These are phyloP conservation scores for Hydnomerulius pinastri DNA, from an alignment of 768 basidiomycete species.

Conservation along the genomic window DNA sequence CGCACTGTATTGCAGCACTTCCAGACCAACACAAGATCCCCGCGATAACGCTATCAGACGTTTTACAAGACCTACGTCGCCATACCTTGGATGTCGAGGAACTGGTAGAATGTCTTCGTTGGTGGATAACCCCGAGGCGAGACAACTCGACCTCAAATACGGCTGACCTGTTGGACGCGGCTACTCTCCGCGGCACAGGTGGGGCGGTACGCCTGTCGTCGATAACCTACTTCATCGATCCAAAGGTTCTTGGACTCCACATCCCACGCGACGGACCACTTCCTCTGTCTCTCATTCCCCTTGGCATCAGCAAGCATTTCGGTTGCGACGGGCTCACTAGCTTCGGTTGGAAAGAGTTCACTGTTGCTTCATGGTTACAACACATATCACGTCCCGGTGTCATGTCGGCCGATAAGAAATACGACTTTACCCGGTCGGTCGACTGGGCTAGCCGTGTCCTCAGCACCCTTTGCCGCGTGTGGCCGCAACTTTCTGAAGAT, in stretches of 20 bases:
- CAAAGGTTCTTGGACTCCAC: conserved; percentile 46
- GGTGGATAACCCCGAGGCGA: conserved; percentile 63
- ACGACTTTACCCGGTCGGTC: conserved; percentile 63
- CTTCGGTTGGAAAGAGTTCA: conserved; percentile 79
- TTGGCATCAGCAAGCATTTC: conserved; percentile 63
- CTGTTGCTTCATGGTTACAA: conserved; percentile 69
- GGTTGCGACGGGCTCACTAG: conserved; percentile 50
- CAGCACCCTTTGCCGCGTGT: conserved; percentile 59
- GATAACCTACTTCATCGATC: conserved; percentile 69
- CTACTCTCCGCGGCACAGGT: conserved; percentile 50
- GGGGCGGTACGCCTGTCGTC: conserved; percentile 62
- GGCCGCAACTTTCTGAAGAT: conserved; percentile 56
- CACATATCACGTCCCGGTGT: conserved; percentile 56
- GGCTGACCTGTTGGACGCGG: conserved; percentile 62
- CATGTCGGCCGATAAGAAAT: conserved; percentile 40
- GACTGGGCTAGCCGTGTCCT: conserved; percentile 81
- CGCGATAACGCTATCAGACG: conserved; percentile 73
- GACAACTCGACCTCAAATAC: conserved; percentile 37
- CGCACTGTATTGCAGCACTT: conserved; percentile 58
- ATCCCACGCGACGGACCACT: conserved; percentile 79
- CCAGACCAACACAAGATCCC: conserved; percentile 65
- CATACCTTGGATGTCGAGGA: conserved; percentile 69
- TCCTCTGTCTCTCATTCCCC: conserved; percentile 71
- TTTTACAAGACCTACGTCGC: conserved; percentile 68
- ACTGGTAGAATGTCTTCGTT: conserved; percentile 75